These are phyloP conservation scores for Emiliania huxleyi DNA, from an alignment of 78 protist genomes.

Conservation along the genomic window DNA sequence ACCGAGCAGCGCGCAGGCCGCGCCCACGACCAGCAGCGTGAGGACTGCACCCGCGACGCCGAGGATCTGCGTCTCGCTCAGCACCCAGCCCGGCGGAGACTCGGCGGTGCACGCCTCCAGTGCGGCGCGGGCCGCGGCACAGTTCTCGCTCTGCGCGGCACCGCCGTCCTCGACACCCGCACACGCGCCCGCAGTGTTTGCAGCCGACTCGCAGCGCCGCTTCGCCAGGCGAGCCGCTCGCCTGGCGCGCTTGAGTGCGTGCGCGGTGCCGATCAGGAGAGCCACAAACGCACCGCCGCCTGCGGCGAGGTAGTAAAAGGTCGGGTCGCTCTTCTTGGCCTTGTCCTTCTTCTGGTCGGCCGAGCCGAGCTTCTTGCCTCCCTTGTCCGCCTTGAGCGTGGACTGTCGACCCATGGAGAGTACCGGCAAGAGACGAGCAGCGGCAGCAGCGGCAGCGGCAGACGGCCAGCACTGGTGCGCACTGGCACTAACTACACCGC, in stretches of 20 bases:
- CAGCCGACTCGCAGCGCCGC: neutral
- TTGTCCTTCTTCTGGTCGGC: neutral
- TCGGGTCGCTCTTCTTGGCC: neutral
- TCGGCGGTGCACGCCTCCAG: too few species aligned
- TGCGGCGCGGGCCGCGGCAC: too few species aligned
- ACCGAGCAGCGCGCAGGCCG: neutral
- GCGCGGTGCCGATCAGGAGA: neutral
- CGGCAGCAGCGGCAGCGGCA: too few species aligned
- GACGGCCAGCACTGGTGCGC: too few species aligned
- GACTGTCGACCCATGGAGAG: too few species aligned
- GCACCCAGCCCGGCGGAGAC: neutral
- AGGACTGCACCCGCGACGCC: neutral
- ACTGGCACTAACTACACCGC: too few species aligned
- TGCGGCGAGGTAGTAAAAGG: neutral
- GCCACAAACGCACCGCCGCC: neutral
- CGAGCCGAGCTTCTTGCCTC: too few species aligned
- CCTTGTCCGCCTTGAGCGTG: too few species aligned
- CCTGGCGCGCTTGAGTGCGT: neutral
- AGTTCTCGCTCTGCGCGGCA: too few species aligned
- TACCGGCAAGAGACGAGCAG: too few species aligned
- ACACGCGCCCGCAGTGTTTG: too few species aligned
- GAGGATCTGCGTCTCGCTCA: neutral
- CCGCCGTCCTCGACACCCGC: too few species aligned
- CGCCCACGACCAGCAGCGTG: neutral
- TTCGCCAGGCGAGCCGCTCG: neutral